Evolutionary conservation across 1,284 basidiomycete species (phyloP), one percentile per base, ranked within the genome.

Genomic region (Cutaneotrichosporon spelunceum): DNA sequence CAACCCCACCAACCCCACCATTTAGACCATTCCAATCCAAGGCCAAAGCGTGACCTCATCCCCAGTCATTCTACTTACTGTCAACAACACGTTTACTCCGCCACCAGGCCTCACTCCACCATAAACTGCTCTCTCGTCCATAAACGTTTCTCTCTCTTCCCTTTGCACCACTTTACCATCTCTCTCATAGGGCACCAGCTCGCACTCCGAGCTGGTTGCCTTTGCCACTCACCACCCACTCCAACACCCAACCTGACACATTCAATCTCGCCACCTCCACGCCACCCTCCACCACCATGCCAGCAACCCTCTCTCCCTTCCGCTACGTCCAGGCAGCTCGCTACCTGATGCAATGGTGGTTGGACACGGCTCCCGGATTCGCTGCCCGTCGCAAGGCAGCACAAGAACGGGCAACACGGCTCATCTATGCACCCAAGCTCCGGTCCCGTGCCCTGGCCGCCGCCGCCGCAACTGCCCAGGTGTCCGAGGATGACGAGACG

Each of bases 281-380:
- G 50, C 50, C 23, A 54, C 53, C 53, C 58, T 44, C 55, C 54
- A 63, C 29, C 61, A 42, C 57, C 26, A 71, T 71, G 68, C 69
- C 70, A 27, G 70, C 72, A 2, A 73, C 75, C n/a, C 68, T 75
- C 33, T 72, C 73, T 3, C 77, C 77, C 14, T 75, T 74, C 60
- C 67, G 74, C 49, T 75, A 76, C 57, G 61, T 75, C 42, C 73
- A 73, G 56, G 34, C 77, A 27, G 75, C 71, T 9, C 69, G 72
- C 49, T 78, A 78, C 56, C 60, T 73, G 4, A 42, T 74, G 23
- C 68, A 73, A 42, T 67, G 68, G 61, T 79, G 74, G 70, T 55
- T 72, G n/a, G 74, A 75, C 24, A 60, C 62, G 3, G 62, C 68
- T 10, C 70, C 71, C 19, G 47, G 63, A 0, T 36, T 68, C 30